Conservation (phyloP, 129 eudicot genomes). For the Arctium minus region DNA sequence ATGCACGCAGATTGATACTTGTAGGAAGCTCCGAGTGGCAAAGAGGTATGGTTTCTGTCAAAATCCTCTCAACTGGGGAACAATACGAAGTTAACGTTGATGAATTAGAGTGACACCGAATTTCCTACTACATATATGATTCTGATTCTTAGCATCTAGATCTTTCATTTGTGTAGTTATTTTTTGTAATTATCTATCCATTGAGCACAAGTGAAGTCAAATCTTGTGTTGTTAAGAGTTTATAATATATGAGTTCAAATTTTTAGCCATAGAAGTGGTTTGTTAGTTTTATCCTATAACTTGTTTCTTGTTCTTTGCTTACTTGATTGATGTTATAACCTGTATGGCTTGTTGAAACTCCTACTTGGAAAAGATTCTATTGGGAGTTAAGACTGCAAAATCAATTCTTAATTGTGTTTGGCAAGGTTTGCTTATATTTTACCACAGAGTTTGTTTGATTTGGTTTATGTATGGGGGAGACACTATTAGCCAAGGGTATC, state of each 20-base stretch:
- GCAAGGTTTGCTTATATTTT: no score
- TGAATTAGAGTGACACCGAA: constrained; percentile 46
- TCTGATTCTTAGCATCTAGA: not conserved
- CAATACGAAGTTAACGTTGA: constrained; percentile 69
- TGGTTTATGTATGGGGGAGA: no score
- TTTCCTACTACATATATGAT: constrained; percentile 1
- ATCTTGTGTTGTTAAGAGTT: not conserved
- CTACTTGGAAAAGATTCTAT: not conserved
- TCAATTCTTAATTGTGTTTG: no score
- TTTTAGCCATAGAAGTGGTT: not conserved
- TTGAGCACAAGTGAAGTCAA: not conserved
- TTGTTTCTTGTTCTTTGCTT: not conserved
- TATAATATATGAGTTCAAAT: not conserved
- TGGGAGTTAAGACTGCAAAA: no score
- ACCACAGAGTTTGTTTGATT: no score
- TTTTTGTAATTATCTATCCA: not conserved
- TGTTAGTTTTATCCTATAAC: not conserved
- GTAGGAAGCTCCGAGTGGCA: constrained; percentile 86
- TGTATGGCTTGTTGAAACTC: not conserved
- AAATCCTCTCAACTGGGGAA: constrained; percentile 78
- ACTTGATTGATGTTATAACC: not conserved
- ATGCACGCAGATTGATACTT: constrained; percentile 73
- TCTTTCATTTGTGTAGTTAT: not conserved
- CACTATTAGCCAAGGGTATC: no score
- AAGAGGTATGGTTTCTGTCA: constrained; percentile 82